phyloP scores from a whole-genome alignment of 805 yeast genomes.

The Pichia insulana region DNA sequence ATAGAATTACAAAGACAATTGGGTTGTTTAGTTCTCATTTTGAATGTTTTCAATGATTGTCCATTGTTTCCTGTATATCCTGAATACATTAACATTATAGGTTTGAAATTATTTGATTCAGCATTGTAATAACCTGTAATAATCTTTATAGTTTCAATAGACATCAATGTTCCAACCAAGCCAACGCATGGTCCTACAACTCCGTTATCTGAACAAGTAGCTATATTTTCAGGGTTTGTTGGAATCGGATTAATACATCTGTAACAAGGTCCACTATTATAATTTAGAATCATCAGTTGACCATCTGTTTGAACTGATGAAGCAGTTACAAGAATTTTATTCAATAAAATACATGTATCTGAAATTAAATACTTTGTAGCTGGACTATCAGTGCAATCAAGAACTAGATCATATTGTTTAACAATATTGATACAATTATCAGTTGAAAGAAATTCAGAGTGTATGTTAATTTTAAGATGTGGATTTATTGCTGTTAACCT shows the following conservation, averaged over 20 bases:
- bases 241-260: conserved; percentile 89
- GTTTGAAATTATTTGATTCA: conserved; percentile 47
- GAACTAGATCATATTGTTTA: conserved; percentile 57
- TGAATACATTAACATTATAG: conserved; percentile 59
- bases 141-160: conserved; percentile 75
- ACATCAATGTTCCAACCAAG: conserved; percentile 79
- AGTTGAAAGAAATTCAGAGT: conserved; percentile 42
- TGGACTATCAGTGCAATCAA: conserved; percentile 96
- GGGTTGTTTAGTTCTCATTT: conserved; percentile 61
- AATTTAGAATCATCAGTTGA: conserved; percentile 73
- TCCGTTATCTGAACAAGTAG: conserved; percentile 89
- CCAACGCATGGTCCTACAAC: conserved; percentile 97
- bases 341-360: conserved; percentile 66
- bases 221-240: conserved; percentile 74
- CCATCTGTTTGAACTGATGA: conserved; percentile 91
- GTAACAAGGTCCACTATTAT: conserved; percentile 79
- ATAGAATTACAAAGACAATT: conserved; percentile 70
- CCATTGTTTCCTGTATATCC: conserved; percentile 42
- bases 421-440: conserved; percentile 58
- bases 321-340: conserved; percentile 77
- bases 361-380: conserved; percentile 76
- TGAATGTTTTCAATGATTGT: conserved; percentile 62
- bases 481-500: conserved; percentile 58
- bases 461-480: conserved; percentile 44
- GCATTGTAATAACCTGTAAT: conserved; percentile 44